Evolutionary conservation across 805 yeast species (phyloP).

Genomic region (Ogataea ganodermae): DNA sequence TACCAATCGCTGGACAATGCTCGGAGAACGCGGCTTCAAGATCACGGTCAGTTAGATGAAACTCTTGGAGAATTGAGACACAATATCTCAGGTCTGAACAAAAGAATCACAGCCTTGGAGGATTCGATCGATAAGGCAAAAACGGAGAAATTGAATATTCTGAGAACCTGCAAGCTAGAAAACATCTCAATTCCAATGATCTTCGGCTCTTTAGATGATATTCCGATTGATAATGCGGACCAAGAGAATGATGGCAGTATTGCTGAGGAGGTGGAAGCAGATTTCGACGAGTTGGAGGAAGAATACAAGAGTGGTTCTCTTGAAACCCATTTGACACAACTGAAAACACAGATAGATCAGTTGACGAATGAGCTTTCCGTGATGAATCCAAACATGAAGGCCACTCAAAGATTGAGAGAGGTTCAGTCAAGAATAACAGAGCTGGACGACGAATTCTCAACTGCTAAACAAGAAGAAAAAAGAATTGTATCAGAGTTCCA

Average conservation of each 20-base stretch:
- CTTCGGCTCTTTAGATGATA: conserved; percentile 58
- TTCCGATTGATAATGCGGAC: conserved; percentile 59
- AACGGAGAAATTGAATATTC: conserved; percentile 55
- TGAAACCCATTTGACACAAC: conserved; percentile 25
- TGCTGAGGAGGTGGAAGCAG: conserved; percentile 52
- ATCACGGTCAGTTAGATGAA: conserved; percentile 32
- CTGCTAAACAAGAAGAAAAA: conserved; percentile 61
- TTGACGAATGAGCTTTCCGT: conserved; percentile 40
- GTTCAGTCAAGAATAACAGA: conserved; percentile 61
- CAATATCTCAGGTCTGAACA: conserved; percentile 34
- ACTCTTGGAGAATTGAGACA: conserved; percentile 30
- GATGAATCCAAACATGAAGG: conserved; percentile 81
- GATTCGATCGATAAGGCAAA: conserved; percentile 56
- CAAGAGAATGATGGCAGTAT: conserved; percentile 33
- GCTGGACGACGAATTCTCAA: conserved; percentile 64
- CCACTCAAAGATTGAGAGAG: conserved; percentile 71
- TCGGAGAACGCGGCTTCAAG: conserved; percentile 18
- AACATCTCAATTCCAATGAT: conserved; percentile 62
- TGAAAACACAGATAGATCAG: conserved; percentile 38
- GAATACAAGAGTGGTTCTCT: conserved; percentile 41
- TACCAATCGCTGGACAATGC: conserved; percentile 23
- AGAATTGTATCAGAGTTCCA: conserved; percentile 57
- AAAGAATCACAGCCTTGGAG: conserved; percentile 44
- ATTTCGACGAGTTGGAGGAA: conserved; percentile 49
- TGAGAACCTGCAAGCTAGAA: conserved; percentile 76